Conservation (phyloP, 2,329 filamentous ascomycete genomes). For the Phialophora chinensis region DNA sequence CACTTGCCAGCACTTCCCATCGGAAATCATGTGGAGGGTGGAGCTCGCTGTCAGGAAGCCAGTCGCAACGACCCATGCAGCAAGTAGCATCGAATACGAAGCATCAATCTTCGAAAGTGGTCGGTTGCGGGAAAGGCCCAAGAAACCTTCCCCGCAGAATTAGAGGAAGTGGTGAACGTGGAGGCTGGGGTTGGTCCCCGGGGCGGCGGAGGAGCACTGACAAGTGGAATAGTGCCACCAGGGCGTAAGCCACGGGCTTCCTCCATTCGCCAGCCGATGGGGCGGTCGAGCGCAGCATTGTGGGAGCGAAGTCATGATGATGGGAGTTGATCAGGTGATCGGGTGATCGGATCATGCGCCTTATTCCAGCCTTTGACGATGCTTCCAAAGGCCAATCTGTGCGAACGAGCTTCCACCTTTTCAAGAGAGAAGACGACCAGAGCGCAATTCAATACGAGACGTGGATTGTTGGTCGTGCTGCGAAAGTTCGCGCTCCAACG, state of each 20-base stretch:
- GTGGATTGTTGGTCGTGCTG: conserved; percentile 1
- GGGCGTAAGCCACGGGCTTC: neutral
- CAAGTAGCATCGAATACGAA: conserved; percentile 12
- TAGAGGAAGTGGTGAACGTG: conserved; percentile 6
- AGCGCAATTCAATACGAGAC: neutral
- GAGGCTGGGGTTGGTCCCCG: conserved; percentile 19
- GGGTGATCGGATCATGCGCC: conserved; percentile 12
- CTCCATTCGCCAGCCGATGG: conserved; percentile 9
- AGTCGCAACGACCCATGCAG: neutral
- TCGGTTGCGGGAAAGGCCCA: neutral
- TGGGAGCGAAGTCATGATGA: conserved; percentile 11
- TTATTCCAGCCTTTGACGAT: conserved; percentile 6
- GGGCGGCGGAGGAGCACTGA: conserved; percentile 11
- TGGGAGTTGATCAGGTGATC: neutral
- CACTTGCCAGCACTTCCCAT: neutral
- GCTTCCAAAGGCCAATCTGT: neutral
- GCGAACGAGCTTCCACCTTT: conserved; percentile 1
- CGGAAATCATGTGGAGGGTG: conserved; percentile 23
- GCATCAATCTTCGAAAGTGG: conserved; percentile 5
- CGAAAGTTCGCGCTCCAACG: neutral
- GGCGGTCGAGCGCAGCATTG: conserved; percentile 1
- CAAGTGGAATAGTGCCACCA: conserved; percentile 9
- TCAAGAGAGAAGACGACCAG: neutral
- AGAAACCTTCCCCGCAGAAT: conserved; percentile 17
- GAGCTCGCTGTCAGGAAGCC: conserved; percentile 10